These are phyloP conservation scores for Melampsora larici-populina DNA, from an alignment of 1,284 basidiomycete species.

Conservation along the genomic window DNA sequence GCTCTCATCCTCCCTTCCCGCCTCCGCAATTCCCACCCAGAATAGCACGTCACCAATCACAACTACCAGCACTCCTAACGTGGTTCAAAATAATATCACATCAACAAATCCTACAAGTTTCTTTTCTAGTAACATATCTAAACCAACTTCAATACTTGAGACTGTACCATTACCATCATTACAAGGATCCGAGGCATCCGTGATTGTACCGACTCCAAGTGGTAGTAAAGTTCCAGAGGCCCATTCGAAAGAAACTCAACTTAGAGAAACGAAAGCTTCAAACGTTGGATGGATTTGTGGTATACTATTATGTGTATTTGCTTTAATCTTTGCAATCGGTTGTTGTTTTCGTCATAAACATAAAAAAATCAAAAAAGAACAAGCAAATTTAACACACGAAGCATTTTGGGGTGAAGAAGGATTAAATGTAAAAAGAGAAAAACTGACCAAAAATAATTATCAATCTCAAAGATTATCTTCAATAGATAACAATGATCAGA, in stretches of 20 bases:
- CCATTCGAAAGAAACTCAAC: not conserved
- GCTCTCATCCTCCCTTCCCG: not conserved
- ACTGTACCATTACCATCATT: not conserved
- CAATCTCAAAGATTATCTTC: not conserved
- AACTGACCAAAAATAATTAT: not conserved
- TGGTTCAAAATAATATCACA: not conserved
- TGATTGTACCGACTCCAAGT: not conserved
- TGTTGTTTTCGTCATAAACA: not conserved
- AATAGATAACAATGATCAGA: not conserved
- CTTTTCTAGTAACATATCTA: not conserved
- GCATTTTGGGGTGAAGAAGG: not conserved
- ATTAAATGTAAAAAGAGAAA: not conserved
- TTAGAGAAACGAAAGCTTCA: not conserved
- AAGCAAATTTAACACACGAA: not conserved
- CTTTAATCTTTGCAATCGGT: not conserved
- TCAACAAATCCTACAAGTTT: not conserved
- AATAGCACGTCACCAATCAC: not conserved
- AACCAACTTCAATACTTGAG: not conserved
- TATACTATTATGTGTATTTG: not conserved
- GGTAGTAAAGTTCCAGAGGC: not conserved
- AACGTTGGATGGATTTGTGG: not conserved
- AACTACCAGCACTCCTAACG: not conserved
- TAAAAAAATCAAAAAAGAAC: not conserved
- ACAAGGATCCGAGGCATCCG: not conserved
- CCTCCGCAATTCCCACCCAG: not conserved